Conservation (phyloP, 345 rosid genomes). For the Dipteronia sinensis region DNA sequence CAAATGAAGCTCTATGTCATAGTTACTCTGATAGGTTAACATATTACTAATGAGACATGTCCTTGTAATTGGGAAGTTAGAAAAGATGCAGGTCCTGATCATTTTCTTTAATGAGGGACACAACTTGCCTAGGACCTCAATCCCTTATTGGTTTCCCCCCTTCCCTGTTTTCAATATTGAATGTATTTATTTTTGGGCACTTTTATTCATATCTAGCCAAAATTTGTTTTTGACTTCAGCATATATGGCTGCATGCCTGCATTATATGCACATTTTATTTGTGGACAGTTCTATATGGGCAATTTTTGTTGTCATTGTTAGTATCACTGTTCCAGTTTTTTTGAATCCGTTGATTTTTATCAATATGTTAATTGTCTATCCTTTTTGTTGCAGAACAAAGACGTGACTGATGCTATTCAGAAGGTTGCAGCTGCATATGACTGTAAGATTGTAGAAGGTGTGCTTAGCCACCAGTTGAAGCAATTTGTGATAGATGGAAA, state of each 20-base stretch:
- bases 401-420: slow-evolving; percentile 94
- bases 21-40: slow-evolving; percentile 44
- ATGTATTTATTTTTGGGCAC: background rate
- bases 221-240: background rate
- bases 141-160: slow-evolving; percentile 33
- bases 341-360: background rate
- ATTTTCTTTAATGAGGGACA: background rate
- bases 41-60: background rate
- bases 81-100: background rate
- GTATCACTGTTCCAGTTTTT: background rate
- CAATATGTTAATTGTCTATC: background rate
- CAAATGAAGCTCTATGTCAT: slow-evolving; percentile 51
- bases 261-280: background rate
- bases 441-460: slow-evolving; percentile 97
- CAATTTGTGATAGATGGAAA: slow-evolving; percentile 86
- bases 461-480: slow-evolving; percentile 93
- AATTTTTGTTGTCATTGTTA: background rate
- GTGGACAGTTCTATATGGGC: background rate
- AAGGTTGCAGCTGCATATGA: slow-evolving; percentile 95
- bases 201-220: slow-evolving; percentile 7
- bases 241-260: too few species aligned
- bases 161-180: slow-evolving; percentile 34
- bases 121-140: slow-evolving; percentile 35
- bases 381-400: slow-evolving; percentile 72
- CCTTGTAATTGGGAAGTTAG: background rate